A percentile compares a stretch with the other conserved stretches of the same genome.
Conservation (phyloP, 2,329 filamentous ascomycete genomes). For the Raffaelea arxii region DNA sequence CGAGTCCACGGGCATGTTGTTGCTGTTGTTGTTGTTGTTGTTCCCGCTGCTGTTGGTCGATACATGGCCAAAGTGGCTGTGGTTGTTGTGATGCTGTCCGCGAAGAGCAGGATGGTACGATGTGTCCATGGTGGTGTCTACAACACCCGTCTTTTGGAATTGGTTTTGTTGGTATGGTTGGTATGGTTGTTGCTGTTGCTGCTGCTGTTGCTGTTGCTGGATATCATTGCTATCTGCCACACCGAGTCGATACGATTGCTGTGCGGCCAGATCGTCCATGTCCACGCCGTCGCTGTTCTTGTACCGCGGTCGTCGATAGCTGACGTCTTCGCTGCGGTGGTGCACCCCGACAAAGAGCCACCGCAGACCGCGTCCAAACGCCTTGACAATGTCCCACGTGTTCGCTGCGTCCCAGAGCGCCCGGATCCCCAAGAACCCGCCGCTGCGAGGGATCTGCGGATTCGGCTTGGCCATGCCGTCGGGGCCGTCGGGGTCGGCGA, state of each 20-base stretch:
- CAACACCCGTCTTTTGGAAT: not conserved
- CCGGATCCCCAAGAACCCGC: constrained; percentile 53
- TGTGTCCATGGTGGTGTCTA: constrained; percentile 10
- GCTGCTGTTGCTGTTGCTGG: too few relatives aligned
- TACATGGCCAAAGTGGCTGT: not conserved
- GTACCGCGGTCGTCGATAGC: constrained; percentile 29
- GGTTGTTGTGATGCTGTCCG: not conserved
- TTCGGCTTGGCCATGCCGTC: constrained; percentile 32
- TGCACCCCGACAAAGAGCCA: constrained; percentile 73
- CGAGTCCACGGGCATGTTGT: not conserved
- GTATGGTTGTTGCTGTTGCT: not conserved
- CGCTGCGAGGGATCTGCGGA: constrained; percentile 41
- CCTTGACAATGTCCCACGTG: constrained; percentile 74
- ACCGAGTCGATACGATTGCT: too few relatives aligned
- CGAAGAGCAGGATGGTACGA: constrained; percentile 6
- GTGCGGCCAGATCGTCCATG: constrained; percentile 23
- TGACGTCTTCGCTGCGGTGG: constrained; percentile 42
- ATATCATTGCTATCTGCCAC: too few relatives aligned
- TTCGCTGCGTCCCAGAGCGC: constrained; percentile 67
- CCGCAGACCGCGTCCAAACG: constrained; percentile 63
- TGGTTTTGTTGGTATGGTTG: not conserved
- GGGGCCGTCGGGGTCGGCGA: constrained; percentile 30
- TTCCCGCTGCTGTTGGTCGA: not conserved
- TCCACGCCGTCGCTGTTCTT: constrained; percentile 22
- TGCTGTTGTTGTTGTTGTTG: not conserved